Evolutionary conservation across 2,329 filamentous ascomycete species (phyloP).

Genomic region (Samsoniella hepiali): DNA sequence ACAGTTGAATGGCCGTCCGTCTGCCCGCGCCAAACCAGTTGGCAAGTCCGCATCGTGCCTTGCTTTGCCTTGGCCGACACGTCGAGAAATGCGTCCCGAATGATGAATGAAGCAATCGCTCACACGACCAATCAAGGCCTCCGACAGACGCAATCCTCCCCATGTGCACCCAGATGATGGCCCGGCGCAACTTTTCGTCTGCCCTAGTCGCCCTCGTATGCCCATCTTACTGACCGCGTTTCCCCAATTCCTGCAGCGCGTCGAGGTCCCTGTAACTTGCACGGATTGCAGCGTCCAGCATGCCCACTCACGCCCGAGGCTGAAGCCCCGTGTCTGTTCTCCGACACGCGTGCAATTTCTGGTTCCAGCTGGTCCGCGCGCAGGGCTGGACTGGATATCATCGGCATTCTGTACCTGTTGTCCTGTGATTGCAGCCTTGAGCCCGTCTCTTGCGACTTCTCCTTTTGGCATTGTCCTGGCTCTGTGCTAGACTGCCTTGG

Average conservation of each 20-base stretch:
- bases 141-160: neutral
- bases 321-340: neutral
- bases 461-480: neutral
- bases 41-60: too few species aligned
- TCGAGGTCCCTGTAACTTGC: neutral
- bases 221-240: neutral
- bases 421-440: neutral
- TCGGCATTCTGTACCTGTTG: neutral
- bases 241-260: neutral
- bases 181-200: neutral
- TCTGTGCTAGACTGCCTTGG: neutral
- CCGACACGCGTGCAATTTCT: neutral
- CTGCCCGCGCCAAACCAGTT: too few species aligned
- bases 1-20: too few species aligned
- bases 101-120: neutral
- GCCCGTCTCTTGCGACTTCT: neutral
- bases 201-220: neutral
- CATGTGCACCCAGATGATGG: too few species aligned
- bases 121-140: neutral
- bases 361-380: neutral
- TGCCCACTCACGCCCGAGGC: neutral
- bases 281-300: neutral
- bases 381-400: neutral
- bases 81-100: too few species aligned
- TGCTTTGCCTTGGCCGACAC: too few species aligned